Percentiles rank a stretch among this genome's conserved stretches.
These are phyloP conservation scores for Phytophthora litchii DNA, from an alignment of 352 stramenopile genomes.

Conservation along the genomic window DNA sequence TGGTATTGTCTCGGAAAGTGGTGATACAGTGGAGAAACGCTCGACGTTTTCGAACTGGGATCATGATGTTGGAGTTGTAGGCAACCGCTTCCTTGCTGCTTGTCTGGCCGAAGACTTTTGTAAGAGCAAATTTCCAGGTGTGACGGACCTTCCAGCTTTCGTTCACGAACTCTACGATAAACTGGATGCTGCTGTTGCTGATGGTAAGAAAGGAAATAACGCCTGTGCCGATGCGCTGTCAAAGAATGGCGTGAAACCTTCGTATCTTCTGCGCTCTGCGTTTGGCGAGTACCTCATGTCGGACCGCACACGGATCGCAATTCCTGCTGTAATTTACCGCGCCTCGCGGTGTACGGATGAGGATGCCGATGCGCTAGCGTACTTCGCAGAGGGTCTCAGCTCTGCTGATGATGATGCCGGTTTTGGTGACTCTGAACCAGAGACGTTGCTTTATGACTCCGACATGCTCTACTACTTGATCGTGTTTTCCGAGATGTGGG, in stretches of 20 bases:
- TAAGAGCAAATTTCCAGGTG: conserved; percentile 63
- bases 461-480: conserved; percentile 83
- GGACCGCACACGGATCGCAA: conserved; percentile 38
- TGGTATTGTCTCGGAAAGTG: conserved; percentile 69
- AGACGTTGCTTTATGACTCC: conserved; percentile 62
- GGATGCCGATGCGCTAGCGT: conserved; percentile 46
- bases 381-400: conserved; percentile 34
- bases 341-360: conserved; percentile 42
- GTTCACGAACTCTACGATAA: conserved; percentile 55
- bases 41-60: conserved; percentile 87
- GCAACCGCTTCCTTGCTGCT: conserved; percentile 54
- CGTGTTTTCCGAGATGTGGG: conserved; percentile 83
- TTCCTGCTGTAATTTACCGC: conserved; percentile 66
- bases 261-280: conserved; percentile 68
- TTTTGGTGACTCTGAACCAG: conserved; percentile 41
- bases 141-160: conserved; percentile 54
- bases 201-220: conserved; percentile 42
- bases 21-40: conserved; percentile 50
- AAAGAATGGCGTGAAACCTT: conserved; percentile 49
- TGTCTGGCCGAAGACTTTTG: conserved; percentile 70
- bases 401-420: conserved; percentile 17
- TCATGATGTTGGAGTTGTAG: conserved; percentile 69
- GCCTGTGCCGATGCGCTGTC: conserved; percentile 55
- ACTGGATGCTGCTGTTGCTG: conserved; percentile 54
- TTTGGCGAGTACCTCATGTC: conserved; percentile 72